phyloP scores from a whole-genome alignment of 352 stramenopile genomes.

The Phytophthora citrophthora region DNA sequence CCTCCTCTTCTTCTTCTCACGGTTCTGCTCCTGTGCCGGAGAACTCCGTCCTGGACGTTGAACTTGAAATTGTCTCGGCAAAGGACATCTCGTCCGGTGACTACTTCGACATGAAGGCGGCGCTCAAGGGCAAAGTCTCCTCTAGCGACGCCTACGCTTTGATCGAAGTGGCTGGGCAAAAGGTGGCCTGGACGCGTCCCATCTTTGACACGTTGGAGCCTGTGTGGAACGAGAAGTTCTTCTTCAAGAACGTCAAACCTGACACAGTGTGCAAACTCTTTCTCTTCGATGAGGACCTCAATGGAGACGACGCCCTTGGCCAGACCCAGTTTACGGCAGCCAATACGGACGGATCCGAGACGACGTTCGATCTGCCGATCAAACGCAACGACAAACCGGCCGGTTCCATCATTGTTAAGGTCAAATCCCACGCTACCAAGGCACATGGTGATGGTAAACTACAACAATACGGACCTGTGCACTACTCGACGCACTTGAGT shows the following conservation, averaged over 20 bases:
- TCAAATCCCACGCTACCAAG: constrained; percentile 28
- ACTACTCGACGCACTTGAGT: constrained; percentile 43
- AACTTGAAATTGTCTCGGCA: constrained; percentile 43
- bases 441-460: constrained; percentile 8
- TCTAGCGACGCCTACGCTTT: constrained; percentile 48
- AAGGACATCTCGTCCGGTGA: constrained; percentile 43
- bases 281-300: constrained; percentile 44
- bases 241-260: constrained; percentile 44
- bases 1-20: constrained; percentile 18
- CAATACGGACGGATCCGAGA: constrained; percentile 36
- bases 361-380: constrained; percentile 41
- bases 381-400: constrained; percentile 27
- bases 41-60: constrained; percentile 37
- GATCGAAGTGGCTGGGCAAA: constrained; percentile 42
- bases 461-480: constrained; percentile 38
- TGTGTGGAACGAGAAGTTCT: constrained; percentile 50
- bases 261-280: constrained; percentile 45
- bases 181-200: constrained; percentile 43
- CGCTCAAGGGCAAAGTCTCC: constrained; percentile 32
- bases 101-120: constrained; percentile 31
- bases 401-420: constrained; percentile 40
- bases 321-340: constrained; percentile 38
- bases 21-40: constrained; percentile 2
- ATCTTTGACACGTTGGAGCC: constrained; percentile 44
- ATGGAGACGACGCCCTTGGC: constrained; percentile 39